phyloP scores from a whole-genome alignment of 1,284 basidiomycete genomes.

The Cutaneotrichosporon cutaneum region DNA sequence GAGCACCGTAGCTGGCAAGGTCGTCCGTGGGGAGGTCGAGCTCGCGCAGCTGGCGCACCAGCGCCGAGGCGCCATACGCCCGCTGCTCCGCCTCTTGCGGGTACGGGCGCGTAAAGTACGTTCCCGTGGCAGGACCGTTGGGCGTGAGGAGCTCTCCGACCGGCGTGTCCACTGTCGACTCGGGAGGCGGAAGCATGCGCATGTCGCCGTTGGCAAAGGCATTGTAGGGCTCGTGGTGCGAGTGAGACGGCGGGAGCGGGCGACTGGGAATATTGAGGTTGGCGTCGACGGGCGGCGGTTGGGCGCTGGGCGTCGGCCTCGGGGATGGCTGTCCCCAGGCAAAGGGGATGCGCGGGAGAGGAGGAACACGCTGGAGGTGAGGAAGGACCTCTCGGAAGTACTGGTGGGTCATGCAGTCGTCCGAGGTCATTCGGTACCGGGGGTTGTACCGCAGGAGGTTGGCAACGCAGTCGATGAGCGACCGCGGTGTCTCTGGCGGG shows the following conservation, averaged over 20 bases:
- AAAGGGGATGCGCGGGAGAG: slow-evolving; percentile 61
- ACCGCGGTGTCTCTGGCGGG: slow-evolving; percentile 71
- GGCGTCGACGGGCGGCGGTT: slow-evolving; percentile 36
- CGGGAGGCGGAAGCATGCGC: slow-evolving; percentile 46
- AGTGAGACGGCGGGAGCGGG: slow-evolving; percentile 63
- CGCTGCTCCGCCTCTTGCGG: slow-evolving; percentile 17
- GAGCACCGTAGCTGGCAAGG: slow-evolving; percentile 49
- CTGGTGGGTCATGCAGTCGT: slow-evolving; percentile 80
- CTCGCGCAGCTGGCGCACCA: slow-evolving; percentile 52
- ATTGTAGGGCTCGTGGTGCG: slow-evolving; percentile 54
- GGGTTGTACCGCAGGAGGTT: slow-evolving; percentile 93
- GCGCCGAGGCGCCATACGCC: slow-evolving; percentile 38
- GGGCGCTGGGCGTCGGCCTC: slow-evolving; percentile 1
- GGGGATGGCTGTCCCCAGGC: slow-evolving; percentile 44
- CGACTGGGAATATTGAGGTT: slow-evolving; percentile 60
- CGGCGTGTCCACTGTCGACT: slow-evolving; percentile 1
- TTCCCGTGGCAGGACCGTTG: slow-evolving; percentile 20
- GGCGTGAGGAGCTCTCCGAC: slow-evolving; percentile 22
- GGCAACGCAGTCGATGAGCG: slow-evolving; percentile 85
- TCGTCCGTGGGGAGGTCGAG: slow-evolving; percentile 54
- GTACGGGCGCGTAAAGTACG: slow-evolving; percentile 5
- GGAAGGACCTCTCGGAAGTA: slow-evolving; percentile 73
- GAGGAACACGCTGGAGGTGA: slow-evolving; percentile 53
- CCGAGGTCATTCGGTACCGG: slow-evolving; percentile 74
- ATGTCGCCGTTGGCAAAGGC: slow-evolving; percentile 49